Base-by-base conservation (phyloP, 2,329 filamentous ascomycete genomes). In the Chalara sp. region DNA sequence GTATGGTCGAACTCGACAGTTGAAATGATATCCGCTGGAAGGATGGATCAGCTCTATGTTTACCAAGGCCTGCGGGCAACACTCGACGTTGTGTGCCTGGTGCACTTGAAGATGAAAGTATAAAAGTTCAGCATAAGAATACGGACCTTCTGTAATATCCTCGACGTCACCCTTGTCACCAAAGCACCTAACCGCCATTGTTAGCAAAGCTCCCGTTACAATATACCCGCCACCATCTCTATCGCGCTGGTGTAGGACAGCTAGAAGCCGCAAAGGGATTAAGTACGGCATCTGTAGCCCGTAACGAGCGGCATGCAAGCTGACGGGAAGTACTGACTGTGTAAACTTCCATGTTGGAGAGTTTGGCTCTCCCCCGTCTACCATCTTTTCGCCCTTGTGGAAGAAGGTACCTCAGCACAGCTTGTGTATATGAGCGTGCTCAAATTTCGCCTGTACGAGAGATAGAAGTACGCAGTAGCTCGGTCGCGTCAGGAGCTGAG, bases 281-380 rank as follows among this genome's bases (percentile, higher is more conserved):
- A 21, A 21, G 21, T 21, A 21, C 21, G 21, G 21, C 21, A 3
- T 4, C 35, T 37, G 35, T n/a, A 37, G 35, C 35, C 4, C 8
- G 8, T 37, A 10, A n/a, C 8, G 35, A 37, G 35, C 4, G 35
- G n/a, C 8, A n/a, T 10, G 8, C 8, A 37, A 48, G 12, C 39
- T 21, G 39, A 51, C 39, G 41, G 45, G 47, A 33, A 44, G 44
- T 55, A 67, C 65, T 65, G 33, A 67, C 91, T 97, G 92, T 72
- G 92, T 97, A 76, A 97, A 97, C 80, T 97, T 97, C 92, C 92
- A 97, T 75, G 91, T 97, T 69, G 91, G 91, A 76, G 89, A 86
- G 79, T 83, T 89, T 75, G 87, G 80, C 76, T 95, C 90, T 76
- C 86, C 87, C 77, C 86, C 87, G 82, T 96, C 91, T 78, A 93